These are phyloP conservation scores for Geosmithia flava DNA, from an alignment of 2,329 filamentous ascomycete species.

Conservation along the genomic window DNA sequence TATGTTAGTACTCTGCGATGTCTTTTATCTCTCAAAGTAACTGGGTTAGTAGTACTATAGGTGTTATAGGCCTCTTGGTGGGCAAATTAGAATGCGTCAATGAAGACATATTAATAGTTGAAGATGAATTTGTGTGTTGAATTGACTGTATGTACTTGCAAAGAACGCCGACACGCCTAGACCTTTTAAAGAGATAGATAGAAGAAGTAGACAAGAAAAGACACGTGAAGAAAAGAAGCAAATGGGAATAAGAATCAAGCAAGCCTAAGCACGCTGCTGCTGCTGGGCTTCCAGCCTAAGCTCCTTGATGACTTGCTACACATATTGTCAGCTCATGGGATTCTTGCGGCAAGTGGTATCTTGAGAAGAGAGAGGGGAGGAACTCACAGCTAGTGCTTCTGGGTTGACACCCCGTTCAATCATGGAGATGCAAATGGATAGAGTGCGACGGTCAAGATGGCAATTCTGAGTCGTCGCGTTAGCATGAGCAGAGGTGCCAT, in stretches of 20 bases:
- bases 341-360: no score
- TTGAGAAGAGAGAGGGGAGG: no score
- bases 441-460: slow-evolving; percentile 75
- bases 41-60: neutral
- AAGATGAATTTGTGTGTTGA: no score
- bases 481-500: no score
- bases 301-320: slow-evolving; percentile 47
- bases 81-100: no score
- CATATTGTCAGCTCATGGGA: neutral
- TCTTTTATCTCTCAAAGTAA: neutral
- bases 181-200: neutral
- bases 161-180: neutral
- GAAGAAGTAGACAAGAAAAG: neutral
- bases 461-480: slow-evolving; percentile 59
- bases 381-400: slow-evolving; percentile 72
- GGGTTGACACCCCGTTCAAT: slow-evolving; percentile 97
- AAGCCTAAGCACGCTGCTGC: neutral
- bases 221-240: no score
- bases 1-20: neutral
- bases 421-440: slow-evolving; percentile 91
- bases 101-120: no score
- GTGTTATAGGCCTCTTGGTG: no score
- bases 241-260: neutral
- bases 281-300: slow-evolving; percentile 36
- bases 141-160: no score